Conservation (phyloP, 805 yeast genomes). For the Saccharomycopsis amapae region DNA sequence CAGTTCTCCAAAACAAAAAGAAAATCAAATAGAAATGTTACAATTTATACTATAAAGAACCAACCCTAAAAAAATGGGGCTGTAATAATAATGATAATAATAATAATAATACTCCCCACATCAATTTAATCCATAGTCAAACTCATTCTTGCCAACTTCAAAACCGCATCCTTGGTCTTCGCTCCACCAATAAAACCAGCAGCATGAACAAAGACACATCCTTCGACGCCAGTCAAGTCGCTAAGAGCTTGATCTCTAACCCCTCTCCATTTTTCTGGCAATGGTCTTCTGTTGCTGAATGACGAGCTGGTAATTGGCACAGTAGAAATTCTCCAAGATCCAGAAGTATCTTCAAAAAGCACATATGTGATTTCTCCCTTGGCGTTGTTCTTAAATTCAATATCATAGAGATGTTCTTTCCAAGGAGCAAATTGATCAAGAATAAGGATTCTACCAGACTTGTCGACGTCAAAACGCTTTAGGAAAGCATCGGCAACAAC, state of each 20-base stretch:
- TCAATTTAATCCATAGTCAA: neutral
- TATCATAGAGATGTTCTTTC: constrained; percentile 82
- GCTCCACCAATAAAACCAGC: constrained; percentile 98
- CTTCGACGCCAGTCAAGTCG: constrained; percentile 69
- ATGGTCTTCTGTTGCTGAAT: constrained; percentile 77
- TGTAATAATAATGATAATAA: neutral
- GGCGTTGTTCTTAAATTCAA: too few relatives aligned
- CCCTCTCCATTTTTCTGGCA: constrained; percentile 95
- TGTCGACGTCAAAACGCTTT: constrained; percentile 49
- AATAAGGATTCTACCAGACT: constrained; percentile 66
- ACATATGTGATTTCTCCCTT: constrained; percentile 64
- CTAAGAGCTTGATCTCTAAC: constrained; percentile 80
- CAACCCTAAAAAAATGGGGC: neutral
- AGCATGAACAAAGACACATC: constrained; percentile 89
- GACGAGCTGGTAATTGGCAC: constrained; percentile 76
- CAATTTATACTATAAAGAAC: too few relatives aligned
- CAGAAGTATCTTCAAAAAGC: constrained; percentile 66
- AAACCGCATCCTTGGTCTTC: constrained; percentile 66
- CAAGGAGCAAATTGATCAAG: constrained; percentile 82
- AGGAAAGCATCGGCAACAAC: constrained; percentile 67
- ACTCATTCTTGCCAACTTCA: constrained; percentile 52
- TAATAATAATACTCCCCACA: neutral
- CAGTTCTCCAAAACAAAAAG: too few relatives aligned
- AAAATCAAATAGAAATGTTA: too few relatives aligned
- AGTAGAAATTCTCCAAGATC: constrained; percentile 81